Base-by-base conservation (phyloP, 352 stramenopile genomes). In the Phytophthora citricola region DNA sequence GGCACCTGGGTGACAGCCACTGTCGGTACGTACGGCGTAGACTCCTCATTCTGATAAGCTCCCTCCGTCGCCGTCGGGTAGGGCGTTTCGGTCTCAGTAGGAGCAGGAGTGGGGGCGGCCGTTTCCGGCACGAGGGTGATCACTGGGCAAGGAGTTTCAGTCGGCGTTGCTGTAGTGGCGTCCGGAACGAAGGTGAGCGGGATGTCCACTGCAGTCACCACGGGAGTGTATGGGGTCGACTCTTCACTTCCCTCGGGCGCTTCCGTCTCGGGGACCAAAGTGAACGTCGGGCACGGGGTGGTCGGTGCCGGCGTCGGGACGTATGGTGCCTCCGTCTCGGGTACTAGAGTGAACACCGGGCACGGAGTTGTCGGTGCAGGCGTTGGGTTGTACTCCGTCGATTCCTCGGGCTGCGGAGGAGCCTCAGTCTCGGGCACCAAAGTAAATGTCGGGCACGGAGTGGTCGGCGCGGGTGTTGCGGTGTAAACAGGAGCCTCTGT, bases 351-450 rank as follows among this genome's bases (percentile, higher is more conserved):
- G 38, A 47, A 36, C 3, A 6, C 10, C 15, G 24, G 56, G 17
- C 56, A 63, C 24, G 56, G 56, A 1, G 56, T 63, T 8, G 38
- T 52, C 8, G 17, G 46, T 26, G 43, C 43, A 0, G 60, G 54
- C 31, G 60, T 55, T 31, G 49, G 24, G 8, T 36, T 24, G 34
- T 49, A 17, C 2, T 52, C 32, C 1, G 44, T 63, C 29, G 29
- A 29, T 50, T 70, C 62, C 14, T 60, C 39, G n/a, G 20, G 9
- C 31, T 45, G 20, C 3, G 38, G 29, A 5, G 61, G 55, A 2
- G 52, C 65, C 5, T 49, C n/a, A 5, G 60, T 75, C 7, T 71
- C 66, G 5, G 61, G 61, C 8, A 52, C 60, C 20, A 73, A 22
- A 3, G 53, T 65, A 24, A 70, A 46, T 0, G 8, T 3, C 4